Percentiles rank a stretch among this genome's conserved stretches.
phyloP scores from a whole-genome alignment of 2,329 filamentous ascomycete genomes.

The Penicillium capsulatum region DNA sequence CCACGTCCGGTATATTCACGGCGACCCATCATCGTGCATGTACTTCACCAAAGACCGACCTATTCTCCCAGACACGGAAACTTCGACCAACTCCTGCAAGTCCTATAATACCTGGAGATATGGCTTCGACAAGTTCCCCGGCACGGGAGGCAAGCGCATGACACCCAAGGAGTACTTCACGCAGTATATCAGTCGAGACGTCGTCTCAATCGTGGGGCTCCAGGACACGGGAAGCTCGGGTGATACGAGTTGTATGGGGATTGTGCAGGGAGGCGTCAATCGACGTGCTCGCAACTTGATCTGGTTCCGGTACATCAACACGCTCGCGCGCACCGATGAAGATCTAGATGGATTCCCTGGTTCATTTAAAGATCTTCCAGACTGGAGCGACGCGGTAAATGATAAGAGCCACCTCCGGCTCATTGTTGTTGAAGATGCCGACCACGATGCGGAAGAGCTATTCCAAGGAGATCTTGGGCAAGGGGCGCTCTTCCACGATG shows the following conservation, averaged over 20 bases:
- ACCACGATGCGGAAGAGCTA: constrained; percentile 10
- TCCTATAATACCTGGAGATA: constrained; percentile 12
- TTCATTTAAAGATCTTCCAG: constrained; percentile 9
- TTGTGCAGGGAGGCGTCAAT: constrained; percentile 11
- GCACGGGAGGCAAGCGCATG: constrained; percentile 6
- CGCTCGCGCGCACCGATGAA: constrained; percentile 13
- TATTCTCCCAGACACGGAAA: constrained; percentile 4
- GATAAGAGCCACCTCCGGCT: constrained; percentile 11
- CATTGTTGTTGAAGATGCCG: constrained; percentile 10
- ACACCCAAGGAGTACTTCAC: constrained; percentile 13
- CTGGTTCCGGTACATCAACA: constrained; percentile 16
- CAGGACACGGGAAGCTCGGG: constrained; percentile 11
- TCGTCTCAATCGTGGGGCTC: constrained; percentile 14
- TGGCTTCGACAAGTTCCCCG: constrained; percentile 14
- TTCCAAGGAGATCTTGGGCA: constrained; percentile 8
- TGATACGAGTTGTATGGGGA: constrained; percentile 15
- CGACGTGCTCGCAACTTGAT: constrained; percentile 14
- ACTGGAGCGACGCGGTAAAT: constrained; percentile 12
- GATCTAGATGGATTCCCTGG: constrained; percentile 12
- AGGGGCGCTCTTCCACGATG: constrained; percentile 9
- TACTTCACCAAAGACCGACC: constrained; percentile 15
- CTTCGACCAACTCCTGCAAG: constrained; percentile 3
- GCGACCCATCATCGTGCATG: constrained; percentile 16
- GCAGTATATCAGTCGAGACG: constrained; percentile 11
- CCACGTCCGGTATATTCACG: constrained; percentile 16